Evolutionary conservation across 2,329 filamentous ascomycete genomes (phyloP).

Genomic region (Stemphylium vesicarium): DNA sequence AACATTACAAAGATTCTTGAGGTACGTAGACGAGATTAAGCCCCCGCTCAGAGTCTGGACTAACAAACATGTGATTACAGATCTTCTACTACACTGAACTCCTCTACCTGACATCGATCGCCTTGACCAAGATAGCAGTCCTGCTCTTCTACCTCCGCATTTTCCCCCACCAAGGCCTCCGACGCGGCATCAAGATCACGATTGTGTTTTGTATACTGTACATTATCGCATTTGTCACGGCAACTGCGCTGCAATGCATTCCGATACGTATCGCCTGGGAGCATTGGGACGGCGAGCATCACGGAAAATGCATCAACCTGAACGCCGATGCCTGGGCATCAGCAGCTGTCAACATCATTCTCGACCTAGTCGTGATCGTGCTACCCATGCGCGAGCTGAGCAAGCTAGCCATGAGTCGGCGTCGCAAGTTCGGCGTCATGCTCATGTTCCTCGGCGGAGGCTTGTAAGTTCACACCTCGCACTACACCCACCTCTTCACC

Average conservation of each 20-base stretch:
- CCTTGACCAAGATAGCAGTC: conserved; percentile 39
- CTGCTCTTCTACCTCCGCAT: conserved; percentile 41
- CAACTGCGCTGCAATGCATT: conserved; percentile 27
- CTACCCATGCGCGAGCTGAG: conserved; percentile 42
- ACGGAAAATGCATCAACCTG: conserved; percentile 31
- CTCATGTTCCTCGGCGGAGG: conserved; percentile 48
- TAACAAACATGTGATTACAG: conserved; percentile 8
- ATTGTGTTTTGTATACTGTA: conserved; percentile 27
- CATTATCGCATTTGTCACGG: conserved; percentile 27
- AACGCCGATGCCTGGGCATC: conserved; percentile 38
- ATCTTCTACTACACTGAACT: conserved; percentile 33
- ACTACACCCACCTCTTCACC: too few species aligned
- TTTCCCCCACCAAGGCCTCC: conserved; percentile 30
- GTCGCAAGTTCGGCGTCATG: conserved; percentile 45
- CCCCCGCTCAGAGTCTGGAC: too few species aligned
- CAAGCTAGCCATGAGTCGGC: conserved; percentile 35
- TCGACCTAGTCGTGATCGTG: conserved; percentile 38
- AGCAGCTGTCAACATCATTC: conserved; percentile 40
- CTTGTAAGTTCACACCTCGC: conserved; percentile 42
- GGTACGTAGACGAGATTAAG: too few species aligned
- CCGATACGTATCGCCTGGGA: conserved; percentile 33
- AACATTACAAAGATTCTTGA: too few species aligned
- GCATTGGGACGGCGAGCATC: conserved; percentile 35
- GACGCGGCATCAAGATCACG: conserved; percentile 19
- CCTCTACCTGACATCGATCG: conserved; percentile 27